phyloP scores from a whole-genome alignment of 192 early-diverging fungal species.

The Coemansia nantahalensis region DNA sequence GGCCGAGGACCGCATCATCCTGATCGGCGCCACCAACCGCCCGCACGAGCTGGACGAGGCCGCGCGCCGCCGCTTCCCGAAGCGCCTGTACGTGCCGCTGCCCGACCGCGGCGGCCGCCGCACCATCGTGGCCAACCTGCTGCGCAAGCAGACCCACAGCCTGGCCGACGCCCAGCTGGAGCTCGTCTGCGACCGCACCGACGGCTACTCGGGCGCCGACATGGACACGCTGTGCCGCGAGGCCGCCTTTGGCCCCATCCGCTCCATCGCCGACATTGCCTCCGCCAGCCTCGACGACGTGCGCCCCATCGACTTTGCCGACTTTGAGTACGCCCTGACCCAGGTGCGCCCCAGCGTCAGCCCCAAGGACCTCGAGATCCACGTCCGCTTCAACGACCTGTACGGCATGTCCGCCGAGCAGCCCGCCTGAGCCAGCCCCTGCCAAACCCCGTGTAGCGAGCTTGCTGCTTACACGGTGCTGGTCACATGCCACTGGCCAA shows the following conservation, averaged over 20 bases:
- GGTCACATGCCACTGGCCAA: too few relatives aligned
- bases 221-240: slow-evolving; percentile 82
- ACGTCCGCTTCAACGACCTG: slow-evolving; percentile 68
- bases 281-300: slow-evolving; percentile 60
- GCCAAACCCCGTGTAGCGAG: too few relatives aligned
- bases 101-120: slow-evolving; percentile 70
- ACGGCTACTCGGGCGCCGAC: slow-evolving; percentile 85
- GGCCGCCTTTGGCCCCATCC: slow-evolving; percentile 71
- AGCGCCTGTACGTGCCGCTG: slow-evolving; percentile 80
- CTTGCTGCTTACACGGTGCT: too few relatives aligned
- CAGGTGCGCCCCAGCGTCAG: slow-evolving; percentile 86
- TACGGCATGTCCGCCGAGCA: slow-evolving; percentile 58
- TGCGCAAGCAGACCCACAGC: slow-evolving; percentile 57
- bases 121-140: slow-evolving; percentile 61
- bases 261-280: slow-evolving; percentile 62
- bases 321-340: slow-evolving; percentile 78
- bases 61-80: slow-evolving; percentile 71
- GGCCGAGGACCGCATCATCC: slow-evolving; percentile 72
- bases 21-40: slow-evolving; percentile 72
- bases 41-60: slow-evolving; percentile 95
- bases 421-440: not conserved
- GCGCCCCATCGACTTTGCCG: slow-evolving; percentile 67
- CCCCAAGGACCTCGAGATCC: slow-evolving; percentile 71
- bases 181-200: slow-evolving; percentile 61
- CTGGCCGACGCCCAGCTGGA: slow-evolving; percentile 61